Base-by-base conservation (phyloP, 345 rosid species). In the Salix suchowensis region DNA sequence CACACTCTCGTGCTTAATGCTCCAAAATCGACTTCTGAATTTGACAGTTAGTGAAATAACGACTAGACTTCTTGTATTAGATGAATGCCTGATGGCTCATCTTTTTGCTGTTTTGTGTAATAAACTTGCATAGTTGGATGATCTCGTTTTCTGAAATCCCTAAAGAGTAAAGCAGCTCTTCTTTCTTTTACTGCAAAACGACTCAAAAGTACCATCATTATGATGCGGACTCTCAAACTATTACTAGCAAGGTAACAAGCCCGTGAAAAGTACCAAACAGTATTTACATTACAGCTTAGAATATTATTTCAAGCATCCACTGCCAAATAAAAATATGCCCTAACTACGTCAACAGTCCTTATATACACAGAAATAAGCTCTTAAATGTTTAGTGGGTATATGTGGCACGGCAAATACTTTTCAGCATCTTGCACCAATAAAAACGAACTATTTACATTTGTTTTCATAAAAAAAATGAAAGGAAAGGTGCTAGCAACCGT, bases 381-480 rank as follows among this genome's bases (percentile, higher is more conserved):
- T 32, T 70, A 48, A 7, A 19, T 64, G 65, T 74, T 67, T 79
- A 62, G 37, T 23, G 4, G 15, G 61, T 67, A 37, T 55, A 23
- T 13, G 71, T 15, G 40, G 28, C 39, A 42, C 42, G 32, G 18
- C 50, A 61, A 68, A 73, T 73, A 37, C 81, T 0, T 48, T 4
- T 18, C 48, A 64, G 55, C 52, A 62, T 28, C 23, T 44, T 48
- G 44, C 54, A 74, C 64, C 26, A 5, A n/a, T 48, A n/a, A 28
- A 36, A 48, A 37, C 10, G 21, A 48, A 3, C 36, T 76, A 80
- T 76, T 61, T 76, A 72, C 83, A 80, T 14, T 70, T 65, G 37
- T 26, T 34, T 71, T 46, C 32, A 39, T 18, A 50, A 10, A 12
- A 73, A 12, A 28, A 66, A 30, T 14, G 24, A 24, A 67, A n/a